Percentiles rank a stretch among this genome's conserved stretches.
Evolutionary conservation across 2,329 filamentous ascomycete genomes (phyloP).

Genomic region (Cordyceps fumosorosea): DNA sequence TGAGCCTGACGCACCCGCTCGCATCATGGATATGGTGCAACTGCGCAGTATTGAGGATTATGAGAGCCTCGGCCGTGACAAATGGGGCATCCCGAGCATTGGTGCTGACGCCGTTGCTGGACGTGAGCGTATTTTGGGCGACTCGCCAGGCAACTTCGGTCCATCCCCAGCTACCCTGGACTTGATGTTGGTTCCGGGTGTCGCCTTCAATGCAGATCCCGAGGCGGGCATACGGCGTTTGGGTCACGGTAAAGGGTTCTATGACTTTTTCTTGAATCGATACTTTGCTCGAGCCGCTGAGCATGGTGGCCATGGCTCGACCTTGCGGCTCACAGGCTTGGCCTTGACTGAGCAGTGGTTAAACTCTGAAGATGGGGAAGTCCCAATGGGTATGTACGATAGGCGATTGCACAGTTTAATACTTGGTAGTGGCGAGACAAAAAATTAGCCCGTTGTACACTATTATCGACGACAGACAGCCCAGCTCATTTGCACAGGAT

Average conservation of each 20-base stretch:
- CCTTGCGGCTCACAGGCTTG: constrained; percentile 62
- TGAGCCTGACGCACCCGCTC: constrained; percentile 46
- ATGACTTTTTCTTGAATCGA: constrained; percentile 83
- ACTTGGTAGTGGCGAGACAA: constrained; percentile 61
- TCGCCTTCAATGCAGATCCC: constrained; percentile 71
- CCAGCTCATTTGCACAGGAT: too few relatives aligned
- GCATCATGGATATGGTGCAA: constrained; percentile 92
- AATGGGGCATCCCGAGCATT: constrained; percentile 93
- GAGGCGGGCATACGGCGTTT: constrained; percentile 60
- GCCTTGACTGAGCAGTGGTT: constrained; percentile 83
- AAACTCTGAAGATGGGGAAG: constrained; percentile 45
- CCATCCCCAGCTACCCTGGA: constrained; percentile 55
- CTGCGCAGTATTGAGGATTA: constrained; percentile 70
- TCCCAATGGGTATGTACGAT: constrained; percentile 73
- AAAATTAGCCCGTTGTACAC: constrained; percentile 24
- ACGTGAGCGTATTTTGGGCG: constrained; percentile 69
- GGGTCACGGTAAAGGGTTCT: constrained; percentile 94
- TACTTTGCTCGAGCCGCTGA: constrained; percentile 48
- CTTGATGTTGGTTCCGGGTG: constrained; percentile 83
- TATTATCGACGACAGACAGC: neutral
- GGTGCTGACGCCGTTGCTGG: constrained; percentile 55
- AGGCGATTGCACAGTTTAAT: constrained; percentile 73
- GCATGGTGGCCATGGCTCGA: constrained; percentile 26
- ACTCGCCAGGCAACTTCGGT: constrained; percentile 34
- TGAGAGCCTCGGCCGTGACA: constrained; percentile 66